These are phyloP conservation scores for Pseudisothecium myosuroides DNA, from an alignment of 225 moss, liverwort and hornwort species.

Conservation along the genomic window DNA sequence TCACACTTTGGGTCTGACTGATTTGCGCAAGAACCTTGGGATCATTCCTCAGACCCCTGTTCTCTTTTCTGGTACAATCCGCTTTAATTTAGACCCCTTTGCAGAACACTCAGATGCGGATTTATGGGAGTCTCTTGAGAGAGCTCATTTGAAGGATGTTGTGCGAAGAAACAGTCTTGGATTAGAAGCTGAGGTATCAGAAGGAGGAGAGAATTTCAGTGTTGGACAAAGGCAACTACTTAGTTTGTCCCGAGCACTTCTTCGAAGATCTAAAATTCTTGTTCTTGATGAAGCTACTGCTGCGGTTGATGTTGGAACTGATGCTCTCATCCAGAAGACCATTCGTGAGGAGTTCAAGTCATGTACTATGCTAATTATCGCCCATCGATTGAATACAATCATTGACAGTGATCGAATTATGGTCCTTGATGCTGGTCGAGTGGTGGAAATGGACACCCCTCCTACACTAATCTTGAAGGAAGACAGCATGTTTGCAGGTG, in stretches of 20 bases:
- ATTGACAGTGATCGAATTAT: constrained; percentile 95
- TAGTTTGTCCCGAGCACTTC: constrained; percentile 81
- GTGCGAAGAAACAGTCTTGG: constrained; percentile 58
- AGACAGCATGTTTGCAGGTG: constrained; percentile 61
- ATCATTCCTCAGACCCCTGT: constrained; percentile 60
- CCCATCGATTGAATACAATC: constrained; percentile 89
- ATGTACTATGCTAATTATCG: constrained; percentile 96
- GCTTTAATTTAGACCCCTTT: constrained; percentile 59
- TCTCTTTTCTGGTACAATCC: constrained; percentile 47
- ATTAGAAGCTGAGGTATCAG: constrained; percentile 71
- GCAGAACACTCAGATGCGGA: constrained; percentile 43
- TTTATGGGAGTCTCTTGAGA: constrained; percentile 87
- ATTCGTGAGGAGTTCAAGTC: constrained; percentile 90
- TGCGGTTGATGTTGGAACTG: constrained; percentile 92
- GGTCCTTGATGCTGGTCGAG: constrained; percentile 74
- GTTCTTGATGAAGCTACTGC: constrained; percentile 96
- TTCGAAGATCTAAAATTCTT: constrained; percentile 80
- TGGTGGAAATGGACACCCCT: constrained; percentile 47
- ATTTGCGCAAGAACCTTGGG: constrained; percentile 56
- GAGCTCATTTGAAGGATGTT: constrained; percentile 91
- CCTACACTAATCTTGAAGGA: constrained; percentile 49
- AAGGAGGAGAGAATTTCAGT: constrained; percentile 94
- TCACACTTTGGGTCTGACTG: constrained; percentile 43
- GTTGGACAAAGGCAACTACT: constrained; percentile 89
- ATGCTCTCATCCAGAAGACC: constrained; percentile 89